Conservation (phyloP, 1,139 yeast species). For the Candida mesenterica region DNA sequence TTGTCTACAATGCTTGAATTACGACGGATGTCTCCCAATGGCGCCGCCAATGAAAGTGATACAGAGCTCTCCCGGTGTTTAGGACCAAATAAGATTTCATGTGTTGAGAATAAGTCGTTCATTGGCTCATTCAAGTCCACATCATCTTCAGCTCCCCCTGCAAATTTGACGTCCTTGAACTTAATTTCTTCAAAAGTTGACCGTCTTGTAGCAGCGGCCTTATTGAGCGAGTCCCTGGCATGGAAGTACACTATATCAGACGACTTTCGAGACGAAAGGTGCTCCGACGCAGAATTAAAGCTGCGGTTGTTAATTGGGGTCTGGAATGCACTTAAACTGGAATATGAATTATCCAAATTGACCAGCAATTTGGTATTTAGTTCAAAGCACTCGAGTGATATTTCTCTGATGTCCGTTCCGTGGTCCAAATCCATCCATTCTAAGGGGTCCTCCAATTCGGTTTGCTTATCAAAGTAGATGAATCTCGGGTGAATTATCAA, state of each 20-base stretch:
- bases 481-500: constrained; percentile 53
- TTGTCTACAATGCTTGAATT: constrained; percentile 9
- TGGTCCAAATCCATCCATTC: constrained; percentile 33
- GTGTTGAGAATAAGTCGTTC: constrained; percentile 30
- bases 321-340: neutral
- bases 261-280: constrained; percentile 24
- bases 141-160: constrained; percentile 8
- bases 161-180: constrained; percentile 33
- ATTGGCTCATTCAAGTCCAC: constrained; percentile 18
- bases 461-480: constrained; percentile 24
- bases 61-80: constrained; percentile 3
- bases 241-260: constrained; percentile 25
- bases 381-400: constrained; percentile 32
- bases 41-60: neutral
- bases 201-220: neutral
- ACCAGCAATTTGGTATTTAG: constrained; percentile 18
- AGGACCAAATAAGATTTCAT: constrained; percentile 32
- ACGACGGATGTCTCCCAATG: constrained; percentile 2
- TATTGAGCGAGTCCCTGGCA: constrained; percentile 4
- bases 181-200: constrained; percentile 15
- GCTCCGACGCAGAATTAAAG: constrained; percentile 3
- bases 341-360: neutral
- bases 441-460: constrained; percentile 43
- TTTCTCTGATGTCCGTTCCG: constrained; percentile 16
- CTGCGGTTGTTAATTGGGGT: neutral